Percentiles rank a stretch among this genome's conserved stretches.
phyloP scores from a whole-genome alignment of 768 basidiomycete genomes.

The Leccinum boreale region DNA sequence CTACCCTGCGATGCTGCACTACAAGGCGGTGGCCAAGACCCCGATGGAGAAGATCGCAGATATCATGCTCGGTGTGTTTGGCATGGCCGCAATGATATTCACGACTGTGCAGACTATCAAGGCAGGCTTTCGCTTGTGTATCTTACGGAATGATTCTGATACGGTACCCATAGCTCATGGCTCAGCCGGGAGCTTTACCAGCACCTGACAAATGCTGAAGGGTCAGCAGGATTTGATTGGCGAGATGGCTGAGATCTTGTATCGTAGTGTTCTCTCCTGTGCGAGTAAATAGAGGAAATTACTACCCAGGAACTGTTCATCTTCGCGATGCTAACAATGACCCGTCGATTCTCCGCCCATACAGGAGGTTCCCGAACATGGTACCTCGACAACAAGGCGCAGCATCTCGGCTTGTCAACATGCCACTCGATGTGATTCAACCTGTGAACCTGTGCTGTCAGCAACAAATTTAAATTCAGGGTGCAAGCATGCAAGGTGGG shows the following conservation, averaged over 20 bases:
- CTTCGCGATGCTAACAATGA: constrained; percentile 9
- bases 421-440: background rate
- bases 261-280: constrained; percentile 5
- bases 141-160: constrained; percentile 10
- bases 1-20: constrained; percentile 91
- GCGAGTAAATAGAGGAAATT: constrained; percentile 10
- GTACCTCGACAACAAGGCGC: background rate
- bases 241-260: constrained; percentile 12
- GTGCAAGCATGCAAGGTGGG: constrained; percentile 8
- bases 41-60: constrained; percentile 63
- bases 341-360: constrained; percentile 19
- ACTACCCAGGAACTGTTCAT: constrained; percentile 11
- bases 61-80: constrained; percentile 73
- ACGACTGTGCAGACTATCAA: constrained; percentile 77
- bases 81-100: constrained; percentile 65
- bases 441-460: background rate
- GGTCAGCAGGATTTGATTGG: constrained; percentile 2
- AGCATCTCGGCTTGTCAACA: background rate
- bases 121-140: constrained; percentile 34
- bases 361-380: constrained; percentile 9
- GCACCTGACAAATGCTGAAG: constrained; percentile 33
- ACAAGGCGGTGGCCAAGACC: constrained; percentile 79
- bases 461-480: background rate
- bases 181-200: constrained; percentile 42
- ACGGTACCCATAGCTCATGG: constrained; percentile 49